Conservation (phyloP, 2,329 filamentous ascomycete genomes). For the Penicillium psychrosexuale region DNA sequence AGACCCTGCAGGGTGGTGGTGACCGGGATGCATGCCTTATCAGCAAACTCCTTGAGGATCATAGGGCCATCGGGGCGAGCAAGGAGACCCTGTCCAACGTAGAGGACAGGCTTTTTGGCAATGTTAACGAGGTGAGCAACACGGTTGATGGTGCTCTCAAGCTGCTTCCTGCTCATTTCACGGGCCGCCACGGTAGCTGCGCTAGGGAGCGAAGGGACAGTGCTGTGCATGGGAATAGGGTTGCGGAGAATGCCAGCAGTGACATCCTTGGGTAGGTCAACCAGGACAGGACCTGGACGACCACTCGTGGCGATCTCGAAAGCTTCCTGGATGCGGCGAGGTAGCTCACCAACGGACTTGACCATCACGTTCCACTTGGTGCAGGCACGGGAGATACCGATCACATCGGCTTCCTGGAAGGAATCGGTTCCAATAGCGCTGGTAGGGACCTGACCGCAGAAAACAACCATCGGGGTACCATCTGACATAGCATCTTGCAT, state of each 20-base stretch:
- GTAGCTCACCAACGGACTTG: slow-evolving; percentile 89
- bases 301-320: slow-evolving; percentile 97
- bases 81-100: slow-evolving; percentile 87
- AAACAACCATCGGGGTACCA: slow-evolving; percentile 93
- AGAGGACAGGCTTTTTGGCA: slow-evolving; percentile 91
- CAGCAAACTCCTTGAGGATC: slow-evolving; percentile 78
- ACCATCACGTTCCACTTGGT: slow-evolving; percentile 99
- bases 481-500: slow-evolving; percentile 96
- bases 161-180: slow-evolving; percentile 68
- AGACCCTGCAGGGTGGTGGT: slow-evolving; percentile 94
- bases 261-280: slow-evolving; percentile 95
- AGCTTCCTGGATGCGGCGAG: slow-evolving; percentile 91
- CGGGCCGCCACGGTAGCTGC: slow-evolving; percentile 80
- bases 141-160: slow-evolving; percentile 68
- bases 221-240: slow-evolving; percentile 75
- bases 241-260: slow-evolving; percentile 79
- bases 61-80: slow-evolving; percentile 73
- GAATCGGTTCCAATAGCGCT: slow-evolving; percentile 89
- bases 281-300: slow-evolving; percentile 87
- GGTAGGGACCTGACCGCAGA: slow-evolving; percentile 88
- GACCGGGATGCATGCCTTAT: slow-evolving; percentile 88
- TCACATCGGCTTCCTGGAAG: slow-evolving; percentile 93
- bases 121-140: slow-evolving; percentile 80
- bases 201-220: slow-evolving; percentile 75
- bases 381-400: slow-evolving; percentile 90